phyloP scores from a whole-genome alignment of 208 protist species.

The Crithidia expoeki region DNA sequence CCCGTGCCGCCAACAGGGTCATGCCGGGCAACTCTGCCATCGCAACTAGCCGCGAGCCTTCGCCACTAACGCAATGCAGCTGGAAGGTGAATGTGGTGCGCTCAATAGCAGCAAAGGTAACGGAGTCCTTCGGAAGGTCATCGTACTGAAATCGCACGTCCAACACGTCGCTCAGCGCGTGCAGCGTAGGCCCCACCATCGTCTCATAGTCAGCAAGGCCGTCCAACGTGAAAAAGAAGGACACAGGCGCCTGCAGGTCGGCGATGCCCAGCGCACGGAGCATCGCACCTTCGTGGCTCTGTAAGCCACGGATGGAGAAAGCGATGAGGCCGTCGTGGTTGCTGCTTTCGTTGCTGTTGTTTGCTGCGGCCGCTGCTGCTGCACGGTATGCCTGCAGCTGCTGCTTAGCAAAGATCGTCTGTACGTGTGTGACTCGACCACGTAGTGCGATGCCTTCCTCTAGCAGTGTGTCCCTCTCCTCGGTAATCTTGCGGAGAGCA shows the following conservation, averaged over 20 bases:
- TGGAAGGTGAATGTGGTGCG: conserved; percentile 74
- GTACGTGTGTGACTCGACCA: conserved; percentile 70
- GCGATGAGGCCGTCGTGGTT: conserved; percentile 44
- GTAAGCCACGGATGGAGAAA: conserved; percentile 63
- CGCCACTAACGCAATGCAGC: conserved; percentile 52
- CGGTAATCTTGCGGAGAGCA: conserved; percentile 38
- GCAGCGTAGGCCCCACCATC: conserved; percentile 76
- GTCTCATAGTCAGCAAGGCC: conserved; percentile 75
- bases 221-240: conserved; percentile 77
- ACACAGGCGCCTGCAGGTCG: conserved; percentile 37
- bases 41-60: conserved; percentile 57
- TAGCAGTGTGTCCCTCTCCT: conserved; percentile 79
- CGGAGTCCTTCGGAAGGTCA: conserved; percentile 54
- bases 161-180: conserved; percentile 57
- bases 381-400: conserved; percentile 77
- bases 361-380: conserved; percentile 22
- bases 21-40: conserved; percentile 75
- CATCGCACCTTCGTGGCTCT: conserved; percentile 39
- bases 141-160: conserved; percentile 80
- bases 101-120: conserved; percentile 59
- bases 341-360: no score
- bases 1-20: conserved; percentile 58
- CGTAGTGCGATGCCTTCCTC: conserved; percentile 86
- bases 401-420: conserved; percentile 88
- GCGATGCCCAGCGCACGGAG: conserved; percentile 42